Base-by-base conservation (phyloP, 169 alveolate genomes). In the Theileria luwenshuni region DNA sequence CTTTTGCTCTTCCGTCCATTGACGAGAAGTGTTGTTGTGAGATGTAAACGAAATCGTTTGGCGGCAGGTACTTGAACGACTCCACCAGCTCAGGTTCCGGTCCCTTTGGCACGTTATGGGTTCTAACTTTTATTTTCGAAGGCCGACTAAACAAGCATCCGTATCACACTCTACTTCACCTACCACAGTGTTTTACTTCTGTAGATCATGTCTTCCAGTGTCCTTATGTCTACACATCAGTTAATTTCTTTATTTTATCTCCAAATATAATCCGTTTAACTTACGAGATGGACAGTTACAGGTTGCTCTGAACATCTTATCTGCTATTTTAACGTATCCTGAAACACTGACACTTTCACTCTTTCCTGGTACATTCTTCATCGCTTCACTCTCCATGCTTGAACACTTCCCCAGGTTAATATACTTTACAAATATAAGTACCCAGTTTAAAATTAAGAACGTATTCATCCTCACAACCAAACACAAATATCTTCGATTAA, bases 241-340 rank as follows among this genome's bases (percentile, higher is more conserved):
- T 42, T 54, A 54, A n/a, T n/a, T 54, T 10, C 3, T 54, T 10
- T 27, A 23, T 19, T 2, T 0, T 21, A 27, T n/a, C 0, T 30
- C 3, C 3, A 6, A 47, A 6, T 21, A 21, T 45, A 49, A 10
- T 15, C 3, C 56, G 21, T 27, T 3, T 41, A 67, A 12, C 76
- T 42, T 76, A 76, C 85, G 63, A 25, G 81, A 27, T 70, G 86
- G 86, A 42, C 86, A 79, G 71, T 79, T 79, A 58, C 86, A 79
- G 17, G 86, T 71, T 5, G 77, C 86, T 48, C 86, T 38, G 62
- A 41, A 79, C 28, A 70, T 62, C 76, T 61, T 25, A 35, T 71
- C 77, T 10, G 49, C 56, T 61, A 79, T 71, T 33, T 56, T 63
- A 33, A 79, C 83, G 19, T 67, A 51, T 21, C 86, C 86, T 7